Percentiles rank a stretch among this genome's conserved stretches.
These are phyloP conservation scores for Chlamydomonas incerta DNA, from an alignment of 139 green algal genomes.

Conservation along the genomic window DNA sequence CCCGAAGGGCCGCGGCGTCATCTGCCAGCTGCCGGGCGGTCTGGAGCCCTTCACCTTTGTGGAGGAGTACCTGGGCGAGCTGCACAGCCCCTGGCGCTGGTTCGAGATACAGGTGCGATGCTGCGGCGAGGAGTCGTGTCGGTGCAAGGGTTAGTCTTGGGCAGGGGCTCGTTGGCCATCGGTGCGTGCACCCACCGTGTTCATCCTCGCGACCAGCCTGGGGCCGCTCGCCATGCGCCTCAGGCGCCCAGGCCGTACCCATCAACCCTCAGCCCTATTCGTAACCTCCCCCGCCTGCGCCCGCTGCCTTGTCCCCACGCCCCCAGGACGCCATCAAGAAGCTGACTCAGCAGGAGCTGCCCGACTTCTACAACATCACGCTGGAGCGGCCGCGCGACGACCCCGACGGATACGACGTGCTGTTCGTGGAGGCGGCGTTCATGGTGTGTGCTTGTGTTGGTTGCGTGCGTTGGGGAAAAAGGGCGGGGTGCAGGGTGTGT, in stretches of 20 bases:
- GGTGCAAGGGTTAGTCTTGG: too few relatives aligned
- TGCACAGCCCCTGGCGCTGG: constrained; percentile 93
- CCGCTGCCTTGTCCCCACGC: neutral
- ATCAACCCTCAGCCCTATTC: too few relatives aligned
- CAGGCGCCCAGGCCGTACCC: too few relatives aligned
- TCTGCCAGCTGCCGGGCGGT: constrained; percentile 75
- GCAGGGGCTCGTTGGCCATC: too few relatives aligned
- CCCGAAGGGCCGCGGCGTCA: constrained; percentile 88
- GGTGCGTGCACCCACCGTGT: too few relatives aligned
- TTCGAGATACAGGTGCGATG: constrained; percentile 90
- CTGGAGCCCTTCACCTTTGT: constrained; percentile 87
- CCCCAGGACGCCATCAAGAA: constrained; percentile 65
- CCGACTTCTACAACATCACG: constrained; percentile 97
- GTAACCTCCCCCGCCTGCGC: neutral
- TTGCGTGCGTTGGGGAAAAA: too few relatives aligned
- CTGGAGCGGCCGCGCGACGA: constrained; percentile 85
- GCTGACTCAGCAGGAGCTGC: constrained; percentile 63
- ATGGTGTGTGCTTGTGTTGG: constrained; percentile 72
- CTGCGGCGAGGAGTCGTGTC: too few relatives aligned
- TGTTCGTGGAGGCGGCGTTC: constrained; percentile 94
- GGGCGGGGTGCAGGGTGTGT: too few relatives aligned
- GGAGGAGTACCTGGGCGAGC: constrained; percentile 94
- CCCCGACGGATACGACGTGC: constrained; percentile 82
- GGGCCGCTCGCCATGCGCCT: too few relatives aligned
- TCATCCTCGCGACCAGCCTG: too few relatives aligned